These are phyloP conservation scores for Russula dissimulans DNA, from an alignment of 768 basidiomycete species.

Conservation along the genomic window DNA sequence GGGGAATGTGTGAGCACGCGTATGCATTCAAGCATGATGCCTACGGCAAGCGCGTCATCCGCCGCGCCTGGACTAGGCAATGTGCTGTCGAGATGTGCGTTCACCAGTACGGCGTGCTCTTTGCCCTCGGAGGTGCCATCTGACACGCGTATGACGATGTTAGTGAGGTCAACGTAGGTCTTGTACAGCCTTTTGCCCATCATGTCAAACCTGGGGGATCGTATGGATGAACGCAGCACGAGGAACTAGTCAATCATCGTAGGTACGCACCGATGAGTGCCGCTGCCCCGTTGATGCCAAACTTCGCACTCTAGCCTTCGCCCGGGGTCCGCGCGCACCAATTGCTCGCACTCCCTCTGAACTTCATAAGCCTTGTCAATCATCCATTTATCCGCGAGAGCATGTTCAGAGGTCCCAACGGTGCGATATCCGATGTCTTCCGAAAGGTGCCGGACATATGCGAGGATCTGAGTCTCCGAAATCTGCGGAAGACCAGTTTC, in stretches of 20 bases:
- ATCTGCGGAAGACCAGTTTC: slow-evolving; percentile 55
- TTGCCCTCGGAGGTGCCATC: slow-evolving; percentile 63
- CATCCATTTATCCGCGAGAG: slow-evolving; percentile 78
- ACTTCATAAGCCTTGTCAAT: slow-evolving; percentile 53
- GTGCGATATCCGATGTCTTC: slow-evolving; percentile 88
- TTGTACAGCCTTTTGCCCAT: slow-evolving; percentile 79
- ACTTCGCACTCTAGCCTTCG: slow-evolving; percentile 82
- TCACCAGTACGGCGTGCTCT: slow-evolving; percentile 77
- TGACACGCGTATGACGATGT: slow-evolving; percentile 82
- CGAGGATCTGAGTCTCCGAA: slow-evolving; percentile 61
- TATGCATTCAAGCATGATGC: slow-evolving; percentile 85
- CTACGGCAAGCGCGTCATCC: slow-evolving; percentile 83
- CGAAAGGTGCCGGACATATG: slow-evolving; percentile 56
- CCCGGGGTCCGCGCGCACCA: slow-evolving; percentile 25
- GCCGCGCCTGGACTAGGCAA: slow-evolving; percentile 83
- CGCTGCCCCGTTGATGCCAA: slow-evolving; percentile 83
- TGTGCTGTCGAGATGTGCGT: slow-evolving; percentile 84
- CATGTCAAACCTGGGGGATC: slow-evolving; percentile 74
- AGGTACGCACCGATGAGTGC: slow-evolving; percentile 66
- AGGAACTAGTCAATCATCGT: background rate
- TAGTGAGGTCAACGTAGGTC: slow-evolving; percentile 78
- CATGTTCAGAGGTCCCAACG: slow-evolving; percentile 85
- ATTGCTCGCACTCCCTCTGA: slow-evolving; percentile 50
- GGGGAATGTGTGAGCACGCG: slow-evolving; percentile 65
- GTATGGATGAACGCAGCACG: background rate